Evolutionary conservation across 768 basidiomycete species (phyloP), one percentile per base, ranked within the genome.

Genomic region (Paxillus ammoniavirescens): DNA sequence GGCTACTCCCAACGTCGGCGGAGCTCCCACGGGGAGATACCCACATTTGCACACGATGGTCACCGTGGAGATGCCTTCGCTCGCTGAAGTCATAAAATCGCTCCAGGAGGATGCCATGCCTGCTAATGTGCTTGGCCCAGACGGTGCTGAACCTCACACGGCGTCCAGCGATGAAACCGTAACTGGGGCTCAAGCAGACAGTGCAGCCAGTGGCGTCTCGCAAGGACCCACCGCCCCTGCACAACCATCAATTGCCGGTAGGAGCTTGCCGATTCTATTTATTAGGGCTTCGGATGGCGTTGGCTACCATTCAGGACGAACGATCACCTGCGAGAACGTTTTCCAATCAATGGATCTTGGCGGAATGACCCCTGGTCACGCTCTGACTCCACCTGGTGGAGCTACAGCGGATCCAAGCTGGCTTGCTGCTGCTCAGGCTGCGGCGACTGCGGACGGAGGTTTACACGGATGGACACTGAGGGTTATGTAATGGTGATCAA

Each of bases 271-370:
- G 0, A 65, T 93, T 59, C 67, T 93, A 37, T 93, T 93, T 65
- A 91, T 93, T 53, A 83, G 91, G 31, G 76, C 86, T 14, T 81
- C 75, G 40, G 91, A 93, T 61, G 90, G 92, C n/a, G 84, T 93
- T 30, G 91, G 91, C 4, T 93, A 92, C 67, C 89, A 92, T 66
- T 92, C 92, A 18, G 91, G 91, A 36, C 82, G 90, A 57, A 89
- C 87, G 41, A 83, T 93, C 53, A 80, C 89, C 15, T 89, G 88
- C 65, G 91, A 93, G 66, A 89, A 89, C 63, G 80, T 89, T 15
- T 89, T 90, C 69, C 83, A 86, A 62, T 69, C 75, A 14, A 79
- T 91, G 71, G 85, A 88, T 63, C 73, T 91, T 46, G 75, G 76
- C 31, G 75, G 71, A 23, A 77, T 84, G 63, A 58, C 68, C 17